Conservation (phyloP, 805 yeast genomes). For the Lachancea mirantina region DNA sequence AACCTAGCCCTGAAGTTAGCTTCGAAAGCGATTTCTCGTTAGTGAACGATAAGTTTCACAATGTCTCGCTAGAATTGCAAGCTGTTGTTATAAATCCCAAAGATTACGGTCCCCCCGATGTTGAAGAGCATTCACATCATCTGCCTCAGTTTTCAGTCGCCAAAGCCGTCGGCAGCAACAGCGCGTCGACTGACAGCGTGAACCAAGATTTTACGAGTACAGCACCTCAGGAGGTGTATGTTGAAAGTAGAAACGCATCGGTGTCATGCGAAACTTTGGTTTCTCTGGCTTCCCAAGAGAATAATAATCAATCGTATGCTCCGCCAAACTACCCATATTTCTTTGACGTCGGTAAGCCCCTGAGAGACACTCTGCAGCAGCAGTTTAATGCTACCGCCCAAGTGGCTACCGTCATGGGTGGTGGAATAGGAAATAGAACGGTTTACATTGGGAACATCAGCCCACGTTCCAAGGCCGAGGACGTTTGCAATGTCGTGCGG, state of each 20-base stretch:
- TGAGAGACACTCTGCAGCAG: slow-evolving; percentile 25
- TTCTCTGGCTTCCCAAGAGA: background rate
- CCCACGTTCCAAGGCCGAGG: slow-evolving; percentile 58
- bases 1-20: slow-evolving; percentile 3
- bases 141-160: slow-evolving; percentile 14
- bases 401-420: slow-evolving; percentile 28
- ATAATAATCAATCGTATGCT: slow-evolving; percentile 1
- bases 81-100: slow-evolving; percentile 10
- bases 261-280: slow-evolving; percentile 4
- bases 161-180: slow-evolving; percentile 11
- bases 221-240: slow-evolving; percentile 19
- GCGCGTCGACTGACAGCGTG: background rate
- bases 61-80: slow-evolving; percentile 10
- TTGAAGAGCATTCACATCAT: slow-evolving; percentile 14
- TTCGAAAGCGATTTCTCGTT: slow-evolving; percentile 13
- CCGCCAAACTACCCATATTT: slow-evolving; percentile 12
- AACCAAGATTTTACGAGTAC: slow-evolving; percentile 8
- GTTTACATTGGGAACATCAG: slow-evolving; percentile 63
- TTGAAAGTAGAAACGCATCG: slow-evolving; percentile 10
- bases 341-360: slow-evolving; percentile 20
- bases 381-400: slow-evolving; percentile 25
- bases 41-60: slow-evolving; percentile 13
- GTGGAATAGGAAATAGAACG: slow-evolving; percentile 50
- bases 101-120: slow-evolving; percentile 15
- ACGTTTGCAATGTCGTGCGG: slow-evolving; percentile 66